Evolutionary conservation across 257 asterid genomes (phyloP), one percentile per base, ranked within the genome.

Genomic region (Marsdenia floribunda): DNA sequence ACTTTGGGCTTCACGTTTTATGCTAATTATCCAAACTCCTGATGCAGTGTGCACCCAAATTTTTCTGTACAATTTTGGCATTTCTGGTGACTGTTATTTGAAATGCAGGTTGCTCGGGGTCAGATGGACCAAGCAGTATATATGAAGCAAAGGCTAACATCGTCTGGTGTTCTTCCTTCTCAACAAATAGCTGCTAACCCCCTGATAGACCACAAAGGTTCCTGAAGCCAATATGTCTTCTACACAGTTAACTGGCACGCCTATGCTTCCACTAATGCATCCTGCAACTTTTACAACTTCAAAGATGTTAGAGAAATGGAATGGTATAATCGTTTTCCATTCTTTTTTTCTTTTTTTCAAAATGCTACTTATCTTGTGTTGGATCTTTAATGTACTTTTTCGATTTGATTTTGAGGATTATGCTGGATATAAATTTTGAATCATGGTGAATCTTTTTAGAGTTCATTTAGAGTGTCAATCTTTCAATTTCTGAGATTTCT

Each of bases 91-190:
- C 24, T 33, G 18, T n/a, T 69, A 70, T 71, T 74, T 71, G 69
- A 47, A 19, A 21, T 76, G 85, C 89, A 95, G 99, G 90, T 83
- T 66, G 96, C 91, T 60, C 87, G 80, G 47, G 82, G 77, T 70
- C 91, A 87, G 81, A 83, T 86, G 4, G 90, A 87, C 84, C 90
- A 80, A 77, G 85, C 88, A 74, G 84, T 79, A 71, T 83, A 73
- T 49, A 72, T 80, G 69, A 83, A 78, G 73, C 87, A 85, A 77
- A 88, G 78, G 79, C 80, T 91, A 81, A 81, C 83, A 40, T 79
- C 93, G 33, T 77, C 82, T 21, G 60, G 73, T 49, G 50, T 52
- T 73, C 69, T 44, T 64, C 70, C 74, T 72, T 84, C 83, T 4
- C 61, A 66, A 16, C 73, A 85, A 38, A 70, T 77, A 18, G 72